Evolutionary conservation across 768 basidiomycete species (phyloP).

Genomic region (Lactarius hengduanensis): DNA sequence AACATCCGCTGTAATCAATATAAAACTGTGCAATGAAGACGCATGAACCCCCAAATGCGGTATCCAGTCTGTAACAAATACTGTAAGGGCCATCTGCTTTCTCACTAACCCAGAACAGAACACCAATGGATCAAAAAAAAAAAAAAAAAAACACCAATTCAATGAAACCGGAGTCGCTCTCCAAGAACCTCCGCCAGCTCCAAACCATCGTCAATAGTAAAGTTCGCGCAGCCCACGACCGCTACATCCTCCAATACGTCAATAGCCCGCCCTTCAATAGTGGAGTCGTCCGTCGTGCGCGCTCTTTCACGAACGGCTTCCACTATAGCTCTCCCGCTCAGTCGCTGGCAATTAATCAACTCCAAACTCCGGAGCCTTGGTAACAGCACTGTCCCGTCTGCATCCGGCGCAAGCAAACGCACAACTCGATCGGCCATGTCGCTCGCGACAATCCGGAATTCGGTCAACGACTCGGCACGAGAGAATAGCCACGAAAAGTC

Average conservation of each 20-base stretch:
- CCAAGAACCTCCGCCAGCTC: conserved; percentile 34
- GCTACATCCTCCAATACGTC: conserved; percentile 34
- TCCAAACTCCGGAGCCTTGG: conserved; percentile 53
- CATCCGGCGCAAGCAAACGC: conserved; percentile 50
- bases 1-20: not conserved
- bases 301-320: conserved; percentile 51
- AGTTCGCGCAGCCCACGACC: conserved; percentile 35
- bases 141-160: not conserved
- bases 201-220: conserved; percentile 31
- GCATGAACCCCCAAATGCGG: not conserved
- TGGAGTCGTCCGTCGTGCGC: conserved; percentile 38
- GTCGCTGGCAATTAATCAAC: conserved; percentile 60
- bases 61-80: not conserved
- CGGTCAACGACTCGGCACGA: conserved; percentile 49
- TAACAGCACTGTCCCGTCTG: conserved; percentile 42
- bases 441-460: conserved; percentile 73
- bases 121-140: not conserved
- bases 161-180: conserved; percentile 26
- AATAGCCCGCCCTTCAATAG: conserved; percentile 20
- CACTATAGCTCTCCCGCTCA: conserved; percentile 59
- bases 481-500: conserved; percentile 72
- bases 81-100: not conserved
- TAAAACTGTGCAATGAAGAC: not conserved
- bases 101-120: not conserved
- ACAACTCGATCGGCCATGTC: conserved; percentile 80